These are phyloP conservation scores for Entophlyctis helioformis DNA, from an alignment of 192 early-diverging fungal species.

Conservation along the genomic window DNA sequence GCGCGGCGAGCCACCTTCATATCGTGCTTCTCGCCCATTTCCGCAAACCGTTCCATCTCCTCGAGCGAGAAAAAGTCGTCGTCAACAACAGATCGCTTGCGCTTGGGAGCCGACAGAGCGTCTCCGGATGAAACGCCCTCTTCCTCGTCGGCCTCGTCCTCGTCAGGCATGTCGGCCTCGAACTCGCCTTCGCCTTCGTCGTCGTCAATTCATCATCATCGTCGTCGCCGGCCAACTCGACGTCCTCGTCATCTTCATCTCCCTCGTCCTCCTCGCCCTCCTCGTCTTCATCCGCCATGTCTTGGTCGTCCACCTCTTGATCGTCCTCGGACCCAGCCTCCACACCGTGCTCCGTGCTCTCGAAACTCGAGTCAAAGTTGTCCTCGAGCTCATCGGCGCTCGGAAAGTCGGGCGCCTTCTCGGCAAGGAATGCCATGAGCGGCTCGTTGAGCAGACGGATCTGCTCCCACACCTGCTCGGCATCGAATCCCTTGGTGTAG, in stretches of 20 bases:
- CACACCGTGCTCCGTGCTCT: conserved; percentile 12
- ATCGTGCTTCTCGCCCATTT: conserved; percentile 57
- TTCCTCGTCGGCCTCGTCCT: conserved; percentile 11
- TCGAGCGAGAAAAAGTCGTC: conserved; percentile 90
- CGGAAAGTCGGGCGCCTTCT: conserved; percentile 12
- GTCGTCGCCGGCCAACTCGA: conserved; percentile 6
- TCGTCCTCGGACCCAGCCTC: conserved; percentile 18
- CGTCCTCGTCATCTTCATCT: conserved; percentile 25
- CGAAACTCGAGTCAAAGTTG: conserved; percentile 24
- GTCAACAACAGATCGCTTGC: conserved; percentile 57
- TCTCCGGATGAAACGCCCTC: conserved; percentile 7
- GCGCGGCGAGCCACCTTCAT: conserved; percentile 37
- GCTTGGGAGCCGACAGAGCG: conserved; percentile 2
- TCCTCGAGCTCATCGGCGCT: conserved; percentile 22
- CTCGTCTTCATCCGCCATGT: conserved; percentile 29
- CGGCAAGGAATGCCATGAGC: conserved; percentile 47
- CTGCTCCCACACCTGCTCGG: conserved; percentile 91
- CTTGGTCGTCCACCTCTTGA: conserved; percentile 20
- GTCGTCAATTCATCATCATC: conserved; percentile 24
- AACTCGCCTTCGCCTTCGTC: conserved; percentile 39
- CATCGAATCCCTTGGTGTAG: conserved; percentile 58
- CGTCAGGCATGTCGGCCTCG: conserved; percentile 52
- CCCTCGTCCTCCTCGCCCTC: conserved; percentile 27
- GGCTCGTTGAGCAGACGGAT: conserved; percentile 75
- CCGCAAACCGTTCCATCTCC: conserved; percentile 81